These are phyloP conservation scores for Quercus wislizeni DNA, from an alignment of 306 rosid genomes.

Conservation along the genomic window DNA sequence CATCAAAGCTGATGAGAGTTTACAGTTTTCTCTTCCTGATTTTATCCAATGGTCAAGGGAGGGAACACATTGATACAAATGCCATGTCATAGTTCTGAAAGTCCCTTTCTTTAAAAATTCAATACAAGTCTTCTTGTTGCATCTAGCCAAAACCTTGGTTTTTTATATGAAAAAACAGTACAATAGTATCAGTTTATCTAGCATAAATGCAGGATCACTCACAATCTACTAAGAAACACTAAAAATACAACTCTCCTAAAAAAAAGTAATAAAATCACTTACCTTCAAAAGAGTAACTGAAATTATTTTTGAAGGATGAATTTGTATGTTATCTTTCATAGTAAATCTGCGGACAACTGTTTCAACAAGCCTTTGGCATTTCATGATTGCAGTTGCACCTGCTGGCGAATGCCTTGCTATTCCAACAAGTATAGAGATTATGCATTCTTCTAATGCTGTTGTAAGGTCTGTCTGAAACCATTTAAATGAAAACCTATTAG, in stretches of 20 bases:
- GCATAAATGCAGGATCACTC: constrained; percentile 15
- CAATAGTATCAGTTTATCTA: constrained; percentile 24
- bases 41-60: constrained; percentile 79
- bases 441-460: constrained; percentile 66
- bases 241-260: constrained; percentile 9
- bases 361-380: constrained; percentile 71
- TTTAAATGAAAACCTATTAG: constrained; percentile 2
- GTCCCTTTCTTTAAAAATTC: constrained; percentile 64
- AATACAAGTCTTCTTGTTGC: constrained; percentile 52
- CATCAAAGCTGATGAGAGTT: constrained; percentile 68
- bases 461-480: constrained; percentile 73
- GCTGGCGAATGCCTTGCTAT: constrained; percentile 92
- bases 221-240: background rate
- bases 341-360: constrained; percentile 64
- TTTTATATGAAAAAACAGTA: constrained; percentile 29
- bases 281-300: constrained; percentile 84
- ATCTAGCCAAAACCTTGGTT: constrained; percentile 70
- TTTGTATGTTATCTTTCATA: constrained; percentile 41
- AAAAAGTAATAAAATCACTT: constrained; percentile 16
- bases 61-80: constrained; percentile 57
- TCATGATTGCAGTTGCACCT: constrained; percentile 73
- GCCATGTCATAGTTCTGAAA: constrained; percentile 74
- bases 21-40: constrained; percentile 67
- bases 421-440: constrained; percentile 72
- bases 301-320: constrained; percentile 64